Conservation (phyloP, 805 yeast species). For the Myxozyma vanderwaltii region DNA sequence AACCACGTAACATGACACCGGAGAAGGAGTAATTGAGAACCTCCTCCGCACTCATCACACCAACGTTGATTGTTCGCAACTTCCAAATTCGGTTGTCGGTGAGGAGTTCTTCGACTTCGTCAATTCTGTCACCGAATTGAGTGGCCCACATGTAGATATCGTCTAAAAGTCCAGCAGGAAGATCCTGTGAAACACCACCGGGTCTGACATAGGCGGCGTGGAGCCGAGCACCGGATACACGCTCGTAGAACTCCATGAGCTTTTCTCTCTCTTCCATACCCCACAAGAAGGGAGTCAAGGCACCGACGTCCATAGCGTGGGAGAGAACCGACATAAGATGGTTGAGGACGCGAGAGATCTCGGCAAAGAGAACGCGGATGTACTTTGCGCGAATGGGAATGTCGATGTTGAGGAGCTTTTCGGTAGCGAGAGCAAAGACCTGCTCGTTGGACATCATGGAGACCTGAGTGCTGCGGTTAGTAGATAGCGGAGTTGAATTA, state of each 20-base stretch:
- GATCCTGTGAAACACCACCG: conserved; percentile 87
- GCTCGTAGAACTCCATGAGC: conserved; percentile 87
- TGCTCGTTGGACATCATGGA: conserved; percentile 90
- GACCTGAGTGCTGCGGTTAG: conserved; percentile 23
- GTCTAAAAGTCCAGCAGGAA: conserved; percentile 82
- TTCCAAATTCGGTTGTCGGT: conserved; percentile 93
- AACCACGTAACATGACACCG: conserved; percentile 89
- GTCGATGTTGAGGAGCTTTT: conserved; percentile 79
- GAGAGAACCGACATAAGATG: conserved; percentile 85
- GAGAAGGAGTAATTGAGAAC: conserved; percentile 78
- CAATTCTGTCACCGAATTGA: conserved; percentile 89
- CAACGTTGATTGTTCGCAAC: conserved; percentile 79
- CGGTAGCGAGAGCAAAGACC: conserved; percentile 80
- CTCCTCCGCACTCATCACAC: conserved; percentile 81
- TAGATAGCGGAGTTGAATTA: background rate
- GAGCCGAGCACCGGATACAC: conserved; percentile 87
- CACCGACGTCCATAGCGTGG: conserved; percentile 95
- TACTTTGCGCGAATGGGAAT: conserved; percentile 84
- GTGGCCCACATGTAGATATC: conserved; percentile 97
- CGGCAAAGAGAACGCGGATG: conserved; percentile 83
- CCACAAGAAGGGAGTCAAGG: conserved; percentile 90
- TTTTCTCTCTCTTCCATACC: conserved; percentile 93
- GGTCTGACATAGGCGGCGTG: conserved; percentile 89
- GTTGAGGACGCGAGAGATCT: conserved; percentile 78
- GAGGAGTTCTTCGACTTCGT: conserved; percentile 84